These are phyloP conservation scores for Apophysomyces ossiformis DNA, from an alignment of 371 early-diverging fungal species.

Conservation along the genomic window DNA sequence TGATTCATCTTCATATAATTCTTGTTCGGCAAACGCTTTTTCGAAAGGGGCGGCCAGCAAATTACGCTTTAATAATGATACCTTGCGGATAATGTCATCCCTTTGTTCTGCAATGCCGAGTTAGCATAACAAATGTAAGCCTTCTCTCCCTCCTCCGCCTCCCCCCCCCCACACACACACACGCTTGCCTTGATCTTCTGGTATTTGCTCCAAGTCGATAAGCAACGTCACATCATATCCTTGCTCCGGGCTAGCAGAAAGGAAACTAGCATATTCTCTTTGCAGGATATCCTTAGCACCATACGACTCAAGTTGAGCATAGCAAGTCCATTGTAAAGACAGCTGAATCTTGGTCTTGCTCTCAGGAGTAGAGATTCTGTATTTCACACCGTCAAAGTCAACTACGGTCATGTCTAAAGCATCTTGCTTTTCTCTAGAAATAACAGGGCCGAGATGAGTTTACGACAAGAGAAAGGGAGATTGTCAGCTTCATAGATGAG, in stretches of 20 bases:
- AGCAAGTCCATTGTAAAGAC: slow-evolving; percentile 88
- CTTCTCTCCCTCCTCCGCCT: not conserved
- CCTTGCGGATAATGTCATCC: slow-evolving; percentile 78
- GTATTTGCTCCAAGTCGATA: slow-evolving; percentile 80
- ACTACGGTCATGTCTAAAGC: slow-evolving; percentile 82
- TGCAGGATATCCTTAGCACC: slow-evolving; percentile 83
- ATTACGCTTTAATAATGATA: slow-evolving; percentile 90
- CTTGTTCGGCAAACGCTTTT: slow-evolving; percentile 86
- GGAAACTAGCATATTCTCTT: slow-evolving; percentile 80
- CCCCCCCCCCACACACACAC: slow-evolving; percentile 4
- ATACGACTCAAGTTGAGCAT: slow-evolving; percentile 72
- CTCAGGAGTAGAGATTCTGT: slow-evolving; percentile 81
- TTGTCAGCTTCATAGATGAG: not conserved
- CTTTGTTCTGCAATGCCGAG: slow-evolving; percentile 31
- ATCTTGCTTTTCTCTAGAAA: slow-evolving; percentile 78
- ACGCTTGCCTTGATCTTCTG: slow-evolving; percentile 69
- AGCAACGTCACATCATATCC: slow-evolving; percentile 86
- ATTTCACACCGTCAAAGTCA: slow-evolving; percentile 96
- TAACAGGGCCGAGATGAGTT: slow-evolving; percentile 5
- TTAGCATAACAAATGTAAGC: not conserved
- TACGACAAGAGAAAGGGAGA: slow-evolving; percentile 7
- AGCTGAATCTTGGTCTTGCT: slow-evolving; percentile 71
- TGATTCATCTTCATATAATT: slow-evolving; percentile 69
- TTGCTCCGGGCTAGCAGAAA: slow-evolving; percentile 65
- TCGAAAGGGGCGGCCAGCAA: slow-evolving; percentile 94